A percentile compares a stretch with the other conserved stretches of the same genome.
Evolutionary conservation across 768 basidiomycete genomes (phyloP).

Genomic region (Macrolepiota albuminosa): DNA sequence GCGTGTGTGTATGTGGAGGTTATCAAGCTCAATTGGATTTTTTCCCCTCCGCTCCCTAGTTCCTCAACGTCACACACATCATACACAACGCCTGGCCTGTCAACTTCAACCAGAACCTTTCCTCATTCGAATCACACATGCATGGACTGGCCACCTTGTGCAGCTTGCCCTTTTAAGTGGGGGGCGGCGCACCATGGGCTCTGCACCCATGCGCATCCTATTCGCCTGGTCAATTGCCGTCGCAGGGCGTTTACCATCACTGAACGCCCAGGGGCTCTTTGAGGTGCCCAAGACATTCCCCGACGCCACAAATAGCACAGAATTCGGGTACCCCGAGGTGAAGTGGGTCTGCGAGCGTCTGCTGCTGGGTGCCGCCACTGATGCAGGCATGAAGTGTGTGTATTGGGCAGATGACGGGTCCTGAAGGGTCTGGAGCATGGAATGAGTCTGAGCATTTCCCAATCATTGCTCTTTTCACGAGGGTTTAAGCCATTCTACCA

Average conservation of each 20-base stretch:
- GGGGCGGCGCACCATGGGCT: not conserved
- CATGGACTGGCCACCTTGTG: too few relatives aligned
- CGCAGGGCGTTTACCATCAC: slow-evolving; percentile 26
- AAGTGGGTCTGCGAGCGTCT: slow-evolving; percentile 26
- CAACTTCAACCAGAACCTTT: slow-evolving; percentile 35
- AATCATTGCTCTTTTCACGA: too few relatives aligned
- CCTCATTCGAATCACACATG: too few relatives aligned
- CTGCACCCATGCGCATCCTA: slow-evolving; percentile 23
- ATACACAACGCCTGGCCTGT: slow-evolving; percentile 39
- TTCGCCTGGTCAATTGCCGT: slow-evolving; percentile 35
- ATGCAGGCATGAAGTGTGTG: not conserved
- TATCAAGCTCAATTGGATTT: not conserved
- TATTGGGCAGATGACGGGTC: not conserved
- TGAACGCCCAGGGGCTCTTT: slow-evolving; percentile 21
- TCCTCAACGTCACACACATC: slow-evolving; percentile 25
- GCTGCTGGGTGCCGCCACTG: not conserved
- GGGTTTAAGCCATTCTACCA: too few relatives aligned
- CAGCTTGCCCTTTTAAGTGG: too few relatives aligned
- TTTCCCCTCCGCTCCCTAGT: slow-evolving; percentile 6
- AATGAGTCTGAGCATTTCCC: too few relatives aligned
- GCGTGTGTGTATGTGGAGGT: too few relatives aligned
- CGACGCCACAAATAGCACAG: slow-evolving; percentile 20
- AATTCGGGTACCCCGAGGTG: slow-evolving; percentile 8
- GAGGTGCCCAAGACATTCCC: slow-evolving; percentile 29
- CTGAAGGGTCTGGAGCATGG: too few relatives aligned